Base-by-base conservation (phyloP, 176 grass and related monocot genomes). In the Calamus simplicifolius region DNA sequence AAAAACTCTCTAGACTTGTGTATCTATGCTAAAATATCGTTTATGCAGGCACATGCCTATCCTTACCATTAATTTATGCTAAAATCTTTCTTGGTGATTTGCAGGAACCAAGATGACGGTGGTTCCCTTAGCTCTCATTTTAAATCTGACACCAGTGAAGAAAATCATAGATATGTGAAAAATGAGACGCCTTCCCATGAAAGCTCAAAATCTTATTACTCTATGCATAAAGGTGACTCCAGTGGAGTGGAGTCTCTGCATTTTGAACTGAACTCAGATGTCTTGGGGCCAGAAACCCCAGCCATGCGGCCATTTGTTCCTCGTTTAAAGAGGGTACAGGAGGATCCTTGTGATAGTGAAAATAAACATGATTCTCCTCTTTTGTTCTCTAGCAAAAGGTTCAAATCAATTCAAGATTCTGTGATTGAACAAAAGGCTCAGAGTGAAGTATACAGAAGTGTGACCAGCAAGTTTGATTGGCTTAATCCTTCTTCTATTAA, bases 401-500 rank as follows among this genome's bases (percentile, higher is more conserved):
- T 62, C 51, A 97, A 91, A 75, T 25, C 73, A 69, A 38, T 48
- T 28, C 30, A 74, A 21, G 58, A 29, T 58, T 65, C 69, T 60
- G 52, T 73, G 58, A 27, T 29, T 23, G 29, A 66, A 50, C 70
- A 76, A 16, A 75, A 75, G 59, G 58, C 49, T 31, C 52, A 30
- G 1, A 51, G 66, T 77, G 80, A 72, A 77, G 70, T 53, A 27
- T 50, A 64, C 66, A 72, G 88, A 74, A 71, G 72, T 64, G 74
- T 49, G 52, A 66, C 16, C 7, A 97, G 81, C 85, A 97, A 97
- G 38, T 97, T 97, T 82, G 87, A 97, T 51, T 97, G 92, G 92
- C 73, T 88, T 27, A 85, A 78, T 82, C 80, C 78, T 15, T 68
- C 1, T 18, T 69, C 66, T 71, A 88, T 97, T 69, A 88, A 67